Percentiles rank a stretch among this genome's conserved stretches.
These are phyloP conservation scores for Macrolepiota dolichaula DNA, from an alignment of 768 basidiomycete genomes.

Conservation along the genomic window DNA sequence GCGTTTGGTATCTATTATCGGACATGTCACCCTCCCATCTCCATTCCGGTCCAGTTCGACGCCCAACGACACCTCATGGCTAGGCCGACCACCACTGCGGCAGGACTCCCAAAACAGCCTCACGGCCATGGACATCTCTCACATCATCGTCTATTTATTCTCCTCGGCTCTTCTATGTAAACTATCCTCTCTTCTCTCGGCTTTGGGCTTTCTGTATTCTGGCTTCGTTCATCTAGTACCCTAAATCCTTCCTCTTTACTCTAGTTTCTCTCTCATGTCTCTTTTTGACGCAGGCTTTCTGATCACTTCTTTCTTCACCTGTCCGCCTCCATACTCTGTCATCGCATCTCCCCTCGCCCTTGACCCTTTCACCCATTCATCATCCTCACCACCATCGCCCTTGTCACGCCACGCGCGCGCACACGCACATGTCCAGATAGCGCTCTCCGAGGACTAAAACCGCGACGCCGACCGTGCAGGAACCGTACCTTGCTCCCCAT, in stretches of 20 bases:
- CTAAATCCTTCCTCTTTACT: constrained; percentile 10
- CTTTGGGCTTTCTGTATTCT: constrained; percentile 13
- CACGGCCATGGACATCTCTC: background rate
- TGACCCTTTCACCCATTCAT: background rate
- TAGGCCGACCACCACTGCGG: background rate
- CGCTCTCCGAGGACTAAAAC: background rate
- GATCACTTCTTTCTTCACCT: constrained; percentile 12
- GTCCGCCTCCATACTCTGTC: background rate
- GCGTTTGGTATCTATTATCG: constrained; percentile 8
- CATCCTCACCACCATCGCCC: background rate
- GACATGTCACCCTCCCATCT: background rate
- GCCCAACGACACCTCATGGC: constrained; percentile 4
- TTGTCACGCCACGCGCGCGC: background rate
- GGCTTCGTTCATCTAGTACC: constrained; percentile 12
- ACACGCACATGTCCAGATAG: background rate
- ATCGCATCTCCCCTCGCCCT: background rate
- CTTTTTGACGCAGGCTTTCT: constrained; percentile 9
- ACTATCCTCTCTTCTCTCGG: constrained; percentile 9
- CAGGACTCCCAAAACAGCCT: background rate
- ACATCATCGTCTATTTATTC: constrained; percentile 11
- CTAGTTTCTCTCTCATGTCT: constrained; percentile 12
- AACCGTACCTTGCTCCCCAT: constrained; percentile 13
- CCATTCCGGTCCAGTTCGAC: background rate
- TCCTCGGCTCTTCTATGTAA: constrained; percentile 16
- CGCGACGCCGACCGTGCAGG: background rate